Evolutionary conservation across 2,329 filamentous ascomycete species (phyloP), one percentile per base, ranked within the genome.

Genomic region (Diaporthe eres): DNA sequence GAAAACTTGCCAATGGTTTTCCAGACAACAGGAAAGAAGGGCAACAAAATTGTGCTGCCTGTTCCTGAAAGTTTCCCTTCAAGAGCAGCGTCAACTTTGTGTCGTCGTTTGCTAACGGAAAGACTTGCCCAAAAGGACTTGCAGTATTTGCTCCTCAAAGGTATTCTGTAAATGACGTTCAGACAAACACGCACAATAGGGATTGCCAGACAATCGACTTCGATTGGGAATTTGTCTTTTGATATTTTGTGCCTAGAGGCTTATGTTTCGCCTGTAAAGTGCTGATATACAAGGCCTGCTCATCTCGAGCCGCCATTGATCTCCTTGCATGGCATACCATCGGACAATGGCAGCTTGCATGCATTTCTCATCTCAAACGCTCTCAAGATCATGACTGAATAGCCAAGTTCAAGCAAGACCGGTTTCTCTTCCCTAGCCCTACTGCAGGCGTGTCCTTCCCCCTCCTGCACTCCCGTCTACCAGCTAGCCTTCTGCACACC

Each of bases 401-500:
- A n/a, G n/a, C 4, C 31, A 10, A 19, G 22, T 17, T 8, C 57
- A 39, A 15, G 34, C 22, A 60, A 15, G 31, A 5, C 65, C 47
- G 9, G 19, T 25, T n/a, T 31, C 65, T 22, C 15, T 31, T 31
- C 49, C n/a, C n/a, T 15, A 19, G 6, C 13, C n/a, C 13, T 15
- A 9, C 37, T 42, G 10, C 15, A 28, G 4, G 19, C 49, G 4
- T 31, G 2, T 31, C 22, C 4, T 44, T 31, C 44, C 25, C 31
- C 34, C 25, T 12, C 60, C 47, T 3, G 47, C 17, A 10, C 25
- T 15, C 10, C 39, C 57, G 7, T 82, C 84, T 94, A 99, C 97
- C 97, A 99, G 85, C 94, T 97, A 68, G 97, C 97, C 88, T 98
- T 98, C 90, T 93, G 95, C 74, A 99, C 97, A 81, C 97, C 97